Base-by-base conservation (phyloP, 495 filamentous ascomycete species). In the Aspergillus sparsus region DNA sequence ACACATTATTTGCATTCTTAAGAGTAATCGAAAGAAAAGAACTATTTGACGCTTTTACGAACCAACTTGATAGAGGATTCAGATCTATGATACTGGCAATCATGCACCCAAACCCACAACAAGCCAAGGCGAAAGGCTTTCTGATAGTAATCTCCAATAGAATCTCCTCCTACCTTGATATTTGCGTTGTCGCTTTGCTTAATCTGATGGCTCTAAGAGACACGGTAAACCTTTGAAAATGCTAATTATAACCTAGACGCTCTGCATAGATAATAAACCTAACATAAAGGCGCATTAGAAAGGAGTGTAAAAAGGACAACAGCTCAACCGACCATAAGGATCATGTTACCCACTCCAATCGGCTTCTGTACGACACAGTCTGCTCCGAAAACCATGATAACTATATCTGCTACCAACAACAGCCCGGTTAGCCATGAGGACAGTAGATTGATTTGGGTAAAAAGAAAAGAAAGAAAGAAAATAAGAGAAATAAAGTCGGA, bases 381-480 rank as follows among this genome's bases (percentile, higher is more conserved):
- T 55, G 57, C 18, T 46, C 54, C 53, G 53, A 57, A 27, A 36
- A 39, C n/a, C 53, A 62, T 45, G 32, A 61, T 16, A 55, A 50
- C 55, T 47, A 52, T 31, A 62, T 62, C 60, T 62, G 53, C 54
- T 54, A 62, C 42, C 60, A 52, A 62, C 60, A 52, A 62, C 44
- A 44, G 60, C 37, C 53, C 46, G 49, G 60, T 62, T 62, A 62
- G 60, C 52, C 56, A 62, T 31, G 34, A 55, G 53, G 15, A 53
- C 47, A 42, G 27, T 41, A 46, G 31, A 62, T 39, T 42, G 31
- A 7, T 60, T 27, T 27, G 21, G 21, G 21, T 27, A 27, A 27
- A 27, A 27, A 27, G 3, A 27, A 27, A 49, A 39, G 27, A 21
- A 50, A 61, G 44, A 33, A 36, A 51, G 21, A 32, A 51, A n/a